phyloP scores from a whole-genome alignment of 768 basidiomycete genomes.

The Cystofilobasidium ferigula region DNA sequence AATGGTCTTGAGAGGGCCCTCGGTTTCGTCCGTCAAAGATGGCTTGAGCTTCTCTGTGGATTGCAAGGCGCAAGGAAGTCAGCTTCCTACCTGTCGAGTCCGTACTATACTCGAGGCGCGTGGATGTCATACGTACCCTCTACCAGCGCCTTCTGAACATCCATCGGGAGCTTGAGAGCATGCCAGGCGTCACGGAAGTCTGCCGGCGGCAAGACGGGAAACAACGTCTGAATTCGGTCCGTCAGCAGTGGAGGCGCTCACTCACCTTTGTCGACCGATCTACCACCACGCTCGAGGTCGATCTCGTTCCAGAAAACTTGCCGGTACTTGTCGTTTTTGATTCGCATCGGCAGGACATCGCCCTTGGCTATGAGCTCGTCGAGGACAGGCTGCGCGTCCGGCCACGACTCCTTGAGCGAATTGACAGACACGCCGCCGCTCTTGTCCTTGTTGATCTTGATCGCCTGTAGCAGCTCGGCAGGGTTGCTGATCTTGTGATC shows the following conservation, averaged over 20 bases:
- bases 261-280: constrained; percentile 31
- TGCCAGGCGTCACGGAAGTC: constrained; percentile 86
- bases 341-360: constrained; percentile 76
- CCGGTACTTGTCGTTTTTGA: constrained; percentile 66
- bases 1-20: constrained; percentile 44
- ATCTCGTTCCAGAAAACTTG: constrained; percentile 89
- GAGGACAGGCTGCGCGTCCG: constrained; percentile 67
- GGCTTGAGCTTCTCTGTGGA: constrained; percentile 64
- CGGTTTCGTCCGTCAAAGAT: constrained; percentile 39
- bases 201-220: constrained; percentile 34
- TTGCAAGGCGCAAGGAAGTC: not conserved
- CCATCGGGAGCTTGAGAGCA: constrained; percentile 67
- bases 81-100: not conserved
- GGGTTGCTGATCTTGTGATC: constrained; percentile 79
- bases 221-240: not conserved
- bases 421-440: constrained; percentile 78
- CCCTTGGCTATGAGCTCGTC: constrained; percentile 84
- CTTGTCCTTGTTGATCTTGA: constrained; percentile 63
- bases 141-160: constrained; percentile 66
- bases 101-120: not conserved
- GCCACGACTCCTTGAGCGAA: constrained; percentile 80
- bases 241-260: not conserved
- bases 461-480: constrained; percentile 68
- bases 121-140: constrained; percentile 46
- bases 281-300: constrained; percentile 44